These are phyloP conservation scores for Stipa capillata DNA, from an alignment of 176 grass and related monocot genomes.

Conservation along the genomic window DNA sequence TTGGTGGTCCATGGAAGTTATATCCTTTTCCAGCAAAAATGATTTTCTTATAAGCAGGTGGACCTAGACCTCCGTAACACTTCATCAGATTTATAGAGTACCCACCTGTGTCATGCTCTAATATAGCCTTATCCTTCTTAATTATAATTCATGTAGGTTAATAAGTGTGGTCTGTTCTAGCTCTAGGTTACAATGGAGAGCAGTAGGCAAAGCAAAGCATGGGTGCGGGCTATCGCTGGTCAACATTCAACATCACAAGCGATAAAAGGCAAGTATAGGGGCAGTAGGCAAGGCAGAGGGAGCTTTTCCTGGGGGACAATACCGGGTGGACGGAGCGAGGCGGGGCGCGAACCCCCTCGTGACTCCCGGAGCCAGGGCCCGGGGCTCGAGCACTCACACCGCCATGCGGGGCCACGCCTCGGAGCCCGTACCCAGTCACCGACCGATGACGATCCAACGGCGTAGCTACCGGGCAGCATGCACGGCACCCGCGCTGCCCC, in stretches of 20 bases:
- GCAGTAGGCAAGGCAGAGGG: neutral
- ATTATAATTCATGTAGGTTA: no score
- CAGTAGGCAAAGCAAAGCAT: neutral
- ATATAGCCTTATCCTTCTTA: no score
- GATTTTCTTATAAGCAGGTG: no score
- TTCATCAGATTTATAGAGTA: no score
- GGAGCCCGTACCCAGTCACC: neutral
- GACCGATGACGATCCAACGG: neutral
- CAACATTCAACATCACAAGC: neutral
- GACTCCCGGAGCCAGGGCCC: neutral
- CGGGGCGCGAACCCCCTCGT: neutral
- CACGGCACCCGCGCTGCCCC: no score
- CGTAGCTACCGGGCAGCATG: no score
- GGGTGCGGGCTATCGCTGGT: neutral
- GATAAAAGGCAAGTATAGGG: neutral
- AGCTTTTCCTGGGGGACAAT: neutral
- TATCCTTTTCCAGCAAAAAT: no score
- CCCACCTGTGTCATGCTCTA: no score
- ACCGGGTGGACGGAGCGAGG: constrained; percentile 14
- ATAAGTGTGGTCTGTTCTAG: no score
- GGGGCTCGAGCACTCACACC: neutral
- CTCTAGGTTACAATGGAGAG: no score
- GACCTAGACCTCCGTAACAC: no score
- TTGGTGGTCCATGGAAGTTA: no score
- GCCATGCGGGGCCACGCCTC: neutral